A percentile compares a stretch with the other conserved stretches of the same genome.
phyloP scores from a whole-genome alignment of 345 rosid genomes.

The Gossypium sturtianum region DNA sequence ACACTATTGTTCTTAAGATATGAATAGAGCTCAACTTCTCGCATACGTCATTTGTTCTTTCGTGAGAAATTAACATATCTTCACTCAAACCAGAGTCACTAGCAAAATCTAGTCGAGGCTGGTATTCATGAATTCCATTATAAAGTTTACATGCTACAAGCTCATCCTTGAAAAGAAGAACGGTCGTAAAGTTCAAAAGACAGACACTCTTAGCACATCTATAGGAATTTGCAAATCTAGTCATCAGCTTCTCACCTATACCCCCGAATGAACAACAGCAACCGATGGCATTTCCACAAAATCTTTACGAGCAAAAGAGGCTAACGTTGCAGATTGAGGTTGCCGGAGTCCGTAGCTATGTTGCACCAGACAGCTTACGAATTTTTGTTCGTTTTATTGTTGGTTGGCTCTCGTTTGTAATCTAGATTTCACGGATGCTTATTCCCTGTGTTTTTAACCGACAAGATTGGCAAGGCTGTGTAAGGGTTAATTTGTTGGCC shows the following conservation, averaged over 20 bases:
- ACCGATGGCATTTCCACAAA: constrained; percentile 79
- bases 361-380: constrained; percentile 50
- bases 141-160: constrained; percentile 32
- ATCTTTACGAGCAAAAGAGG: constrained; percentile 22
- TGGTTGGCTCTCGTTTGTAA: too few species aligned
- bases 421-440: too few species aligned
- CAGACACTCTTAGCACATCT: constrained; percentile 53
- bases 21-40: constrained; percentile 16
- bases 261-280: constrained; percentile 94
- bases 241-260: constrained; percentile 77
- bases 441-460: too few species aligned
- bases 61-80: constrained; percentile 15
- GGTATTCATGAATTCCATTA: constrained; percentile 13
- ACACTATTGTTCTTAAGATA: constrained; percentile 15
- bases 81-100: constrained; percentile 16
- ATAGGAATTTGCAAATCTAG: constrained; percentile 61
- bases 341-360: constrained; percentile 69
- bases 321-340: constrained; percentile 26
- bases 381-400: too few species aligned
- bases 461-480: too few species aligned
- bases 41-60: constrained; percentile 5
- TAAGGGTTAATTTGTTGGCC: too few species aligned
- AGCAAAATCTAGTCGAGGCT: constrained; percentile 17
- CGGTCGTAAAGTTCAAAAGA: constrained; percentile 49
- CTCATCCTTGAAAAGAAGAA: constrained; percentile 65